Base-by-base conservation (phyloP, 2,329 filamentous ascomycete species). In the Apiospora arundinis region DNA sequence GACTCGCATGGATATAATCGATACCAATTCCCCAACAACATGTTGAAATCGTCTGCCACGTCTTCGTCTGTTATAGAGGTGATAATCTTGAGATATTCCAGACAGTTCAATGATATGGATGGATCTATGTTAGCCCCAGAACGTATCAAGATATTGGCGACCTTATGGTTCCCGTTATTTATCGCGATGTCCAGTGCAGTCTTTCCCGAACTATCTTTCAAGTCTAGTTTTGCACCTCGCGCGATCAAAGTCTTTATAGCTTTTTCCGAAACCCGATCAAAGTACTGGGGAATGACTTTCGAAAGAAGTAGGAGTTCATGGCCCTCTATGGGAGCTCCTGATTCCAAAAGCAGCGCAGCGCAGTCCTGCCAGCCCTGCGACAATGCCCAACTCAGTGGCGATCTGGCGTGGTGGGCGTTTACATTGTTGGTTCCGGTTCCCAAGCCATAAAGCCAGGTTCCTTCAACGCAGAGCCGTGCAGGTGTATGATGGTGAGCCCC, bases 121-220 rank as follows among this genome's bases (percentile, higher is more conserved):
- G 7, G 14, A 16, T 18, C 3, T 11, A 21, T 44, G 12, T 42
- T 9, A 28, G 65, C 65, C 18, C 42, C 65, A 25, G 14, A 40
- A 32, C 9, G 23, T 67, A 32, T 12, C 12, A 67, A 67, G 12
- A 46, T 18, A 8, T 32, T 32, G 4, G 42, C n/a, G 18, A 9
- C n/a, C n/a, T 28, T 11, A 21, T 28, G 4, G 0, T 25, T 1
- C 21, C 11, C n/a, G 9, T 44, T 23, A 4, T 1, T 18, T 3
- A 67, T 25, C 3, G 65, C 32, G 9, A 67, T 23, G 12, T 67
- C 65, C 40, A 67, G 65, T 16, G 65, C 65, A 9, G 65, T 67
- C 1, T 45, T 16, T 7, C 40, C 40, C 28, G 65, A 67, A 23
- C 40, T 28, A 8, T 8, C 21, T 18, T 67, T 2, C n/a, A 23